Base-by-base conservation (phyloP, 495 filamentous ascomycete genomes). In the Evansstolkia leycettana region DNA sequence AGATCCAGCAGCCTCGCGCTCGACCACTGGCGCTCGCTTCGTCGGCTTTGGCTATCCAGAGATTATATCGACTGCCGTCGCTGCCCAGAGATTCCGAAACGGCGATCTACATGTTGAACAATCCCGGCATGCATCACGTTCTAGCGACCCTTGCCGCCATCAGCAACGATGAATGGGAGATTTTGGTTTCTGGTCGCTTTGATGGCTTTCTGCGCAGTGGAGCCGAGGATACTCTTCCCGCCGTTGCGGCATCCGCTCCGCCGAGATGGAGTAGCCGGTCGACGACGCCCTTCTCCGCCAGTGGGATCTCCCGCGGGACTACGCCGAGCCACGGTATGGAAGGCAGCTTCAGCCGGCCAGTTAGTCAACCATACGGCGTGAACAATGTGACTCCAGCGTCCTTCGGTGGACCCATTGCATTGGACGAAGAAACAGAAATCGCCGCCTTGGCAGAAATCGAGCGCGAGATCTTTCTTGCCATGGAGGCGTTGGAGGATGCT, bases 161-260 rank as follows among this genome's bases (percentile, higher is more conserved):
- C 48, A 86, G 75, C 44, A 69, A 79, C 17, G 76, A 76, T 11
- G 92, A 99, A 52, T 95, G 93, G 87, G 92, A 99, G 26, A 88
- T 99, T 28, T 72, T 99, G 19, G 84, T 80, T 17, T 95, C 89
- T 0, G 92, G 92, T 17, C 84, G 89, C 25, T 96, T 99, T 49
- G 90, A 98, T 51, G 89, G 89, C 3, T 96, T 98, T 62, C 73
- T 98, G 13, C 90, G 88, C 74, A 88, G 83, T 28, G 88, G 88
- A n/a, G 84, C 82, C 20, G 87, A 94, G 45, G 72, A 72, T 37
- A 43, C 63, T 10, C 47, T 68, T 28, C 73, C 40, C 14, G 36
- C 40, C 16, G 24, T 32, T 14, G 23, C 26, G 29, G 15, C 40
- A 11, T 31, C 29, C n/a, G n/a, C n/a, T n/a, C n/a, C n/a, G n/a